phyloP scores from a whole-genome alignment of 768 basidiomycete species.

The Vararia minispora region DNA sequence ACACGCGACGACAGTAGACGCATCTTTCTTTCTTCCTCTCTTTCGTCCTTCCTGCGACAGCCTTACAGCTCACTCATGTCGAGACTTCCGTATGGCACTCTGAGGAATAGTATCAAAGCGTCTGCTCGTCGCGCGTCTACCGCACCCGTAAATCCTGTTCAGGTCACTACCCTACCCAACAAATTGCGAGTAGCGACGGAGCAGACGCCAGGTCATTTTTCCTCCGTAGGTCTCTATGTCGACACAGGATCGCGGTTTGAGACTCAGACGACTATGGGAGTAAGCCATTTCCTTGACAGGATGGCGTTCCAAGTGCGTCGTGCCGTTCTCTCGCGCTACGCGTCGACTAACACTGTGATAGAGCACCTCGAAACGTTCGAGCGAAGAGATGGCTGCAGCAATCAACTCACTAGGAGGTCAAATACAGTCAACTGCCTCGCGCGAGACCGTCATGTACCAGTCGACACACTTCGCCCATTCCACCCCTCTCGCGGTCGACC shows the following conservation, averaged over 20 bases:
- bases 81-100: slow-evolving; percentile 1
- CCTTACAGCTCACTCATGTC: no score
- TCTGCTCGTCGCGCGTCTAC: slow-evolving; percentile 8
- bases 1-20: not conserved
- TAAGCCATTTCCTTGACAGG: slow-evolving; percentile 86
- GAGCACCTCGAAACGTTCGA: slow-evolving; percentile 65
- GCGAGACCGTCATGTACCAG: slow-evolving; percentile 97
- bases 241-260: slow-evolving; percentile 94
- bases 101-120: slow-evolving; percentile 7
- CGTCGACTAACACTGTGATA: slow-evolving; percentile 20
- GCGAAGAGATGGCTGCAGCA: slow-evolving; percentile 67
- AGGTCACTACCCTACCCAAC: slow-evolving; percentile 82
- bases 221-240: slow-evolving; percentile 85
- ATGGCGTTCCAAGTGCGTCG: slow-evolving; percentile 87
- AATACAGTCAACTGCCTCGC: slow-evolving; percentile 80
- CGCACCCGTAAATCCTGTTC: slow-evolving; percentile 21
- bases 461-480: slow-evolving; percentile 85
- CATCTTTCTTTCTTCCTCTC: not conserved
- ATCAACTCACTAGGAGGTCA: slow-evolving; percentile 85
- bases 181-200: slow-evolving; percentile 89
- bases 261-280: slow-evolving; percentile 56
- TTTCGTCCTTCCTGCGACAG: not conserved
- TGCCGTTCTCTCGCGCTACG: not conserved
- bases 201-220: slow-evolving; percentile 85
- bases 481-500: slow-evolving; percentile 71